A percentile compares a stretch with the other conserved stretches of the same genome.
phyloP scores from a whole-genome alignment of 805 yeast species.

The Cyberlindnera veronae region DNA sequence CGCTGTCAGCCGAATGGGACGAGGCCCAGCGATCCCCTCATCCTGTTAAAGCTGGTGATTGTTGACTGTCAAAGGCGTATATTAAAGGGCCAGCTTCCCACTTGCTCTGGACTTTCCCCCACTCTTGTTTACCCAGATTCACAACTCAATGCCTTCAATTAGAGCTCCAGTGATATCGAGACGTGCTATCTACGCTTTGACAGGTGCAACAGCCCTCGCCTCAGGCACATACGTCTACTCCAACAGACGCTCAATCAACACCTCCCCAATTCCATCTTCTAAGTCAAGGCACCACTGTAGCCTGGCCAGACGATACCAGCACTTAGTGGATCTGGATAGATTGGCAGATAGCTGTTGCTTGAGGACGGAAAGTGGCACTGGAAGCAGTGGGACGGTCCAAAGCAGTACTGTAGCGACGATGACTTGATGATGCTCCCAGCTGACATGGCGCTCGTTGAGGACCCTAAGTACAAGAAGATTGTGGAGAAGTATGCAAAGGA shows the following conservation, averaged over 20 bases:
- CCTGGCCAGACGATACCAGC: conserved; percentile 21
- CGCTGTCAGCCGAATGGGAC: too few relatives aligned
- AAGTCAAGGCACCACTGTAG: conserved; percentile 31
- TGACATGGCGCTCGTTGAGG: conserved; percentile 67
- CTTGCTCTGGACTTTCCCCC: not conserved
- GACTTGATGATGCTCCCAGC: conserved; percentile 86
- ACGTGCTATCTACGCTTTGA: conserved; percentile 21
- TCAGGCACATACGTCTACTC: conserved; percentile 28
- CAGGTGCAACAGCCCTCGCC: conserved; percentile 31
- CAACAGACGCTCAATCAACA: conserved; percentile 20
- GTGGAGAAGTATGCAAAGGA: conserved; percentile 68
- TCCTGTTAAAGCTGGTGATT: not conserved
- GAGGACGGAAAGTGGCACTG: conserved; percentile 48
- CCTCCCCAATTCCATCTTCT: conserved; percentile 17
- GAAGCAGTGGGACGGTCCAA: conserved; percentile 59
- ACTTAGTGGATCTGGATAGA: conserved; percentile 63
- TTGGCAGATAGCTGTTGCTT: conserved; percentile 67
- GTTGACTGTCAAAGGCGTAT: not conserved
- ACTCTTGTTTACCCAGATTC: not conserved
- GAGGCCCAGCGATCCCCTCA: not conserved
- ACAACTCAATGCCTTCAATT: conserved; percentile 3
- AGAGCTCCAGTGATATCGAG: conserved; percentile 11
- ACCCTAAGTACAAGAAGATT: conserved; percentile 54
- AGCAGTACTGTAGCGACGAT: conserved; percentile 56
- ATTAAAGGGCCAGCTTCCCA: too few relatives aligned